phyloP scores from a whole-genome alignment of 1,284 basidiomycete genomes.

The Tilletia caries region DNA sequence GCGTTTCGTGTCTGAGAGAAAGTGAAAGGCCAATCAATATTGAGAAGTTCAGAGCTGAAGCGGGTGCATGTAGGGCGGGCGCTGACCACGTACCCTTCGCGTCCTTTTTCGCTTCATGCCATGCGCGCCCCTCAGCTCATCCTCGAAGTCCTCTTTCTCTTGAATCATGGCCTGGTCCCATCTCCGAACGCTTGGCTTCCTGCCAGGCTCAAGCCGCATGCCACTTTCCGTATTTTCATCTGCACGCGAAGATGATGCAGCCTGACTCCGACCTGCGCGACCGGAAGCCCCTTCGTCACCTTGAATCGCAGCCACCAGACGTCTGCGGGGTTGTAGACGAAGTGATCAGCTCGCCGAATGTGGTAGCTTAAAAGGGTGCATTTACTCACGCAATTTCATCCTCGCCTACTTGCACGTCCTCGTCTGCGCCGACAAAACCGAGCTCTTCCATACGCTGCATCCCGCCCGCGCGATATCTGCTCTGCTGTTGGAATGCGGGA shows the following conservation, averaged over 20 bases:
- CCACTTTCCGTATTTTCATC: no score
- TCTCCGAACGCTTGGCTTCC: background rate
- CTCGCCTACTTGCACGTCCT: conserved; percentile 32
- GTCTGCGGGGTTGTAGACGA: background rate
- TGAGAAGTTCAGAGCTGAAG: background rate
- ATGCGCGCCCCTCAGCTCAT: conserved; percentile 32
- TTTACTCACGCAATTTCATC: conserved; percentile 20
- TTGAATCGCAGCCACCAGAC: conserved; percentile 2
- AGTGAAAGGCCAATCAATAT: conserved; percentile 15
- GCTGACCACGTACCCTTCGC: background rate
- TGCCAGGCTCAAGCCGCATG: background rate
- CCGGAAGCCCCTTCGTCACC: conserved; percentile 22
- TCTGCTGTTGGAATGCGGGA: conserved; percentile 14
- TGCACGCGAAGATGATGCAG: no score
- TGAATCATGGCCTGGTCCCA: conserved; percentile 45
- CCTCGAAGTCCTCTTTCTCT: conserved; percentile 44
- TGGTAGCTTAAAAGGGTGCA: conserved; percentile 20
- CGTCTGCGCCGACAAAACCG: background rate
- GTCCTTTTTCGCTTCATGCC: conserved; percentile 12
- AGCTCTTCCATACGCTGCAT: conserved; percentile 19
- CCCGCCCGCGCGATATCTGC: conserved; percentile 10
- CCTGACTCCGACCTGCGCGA: no score
- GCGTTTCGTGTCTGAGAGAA: conserved; percentile 21
- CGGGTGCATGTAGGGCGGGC: no score
- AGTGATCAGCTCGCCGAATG: conserved; percentile 22